Percentiles rank a stretch among this genome's conserved stretches.
Evolutionary conservation across 805 yeast species (phyloP).

Genomic region (Cyberlindnera saturnus): DNA sequence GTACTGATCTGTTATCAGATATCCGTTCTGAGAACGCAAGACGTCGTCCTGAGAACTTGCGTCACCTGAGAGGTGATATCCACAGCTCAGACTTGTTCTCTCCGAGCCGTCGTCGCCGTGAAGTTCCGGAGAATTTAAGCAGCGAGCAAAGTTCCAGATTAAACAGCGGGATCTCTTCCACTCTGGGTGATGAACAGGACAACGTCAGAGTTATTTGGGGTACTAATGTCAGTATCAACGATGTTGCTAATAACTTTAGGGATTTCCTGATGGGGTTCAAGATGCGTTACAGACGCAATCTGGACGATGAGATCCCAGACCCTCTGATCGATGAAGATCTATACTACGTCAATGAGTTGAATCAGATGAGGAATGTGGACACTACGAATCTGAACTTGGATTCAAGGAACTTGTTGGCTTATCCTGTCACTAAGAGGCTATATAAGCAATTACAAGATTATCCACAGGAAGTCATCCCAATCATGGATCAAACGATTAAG

Average conservation of each 20-base stretch:
- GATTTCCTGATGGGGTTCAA: conserved; percentile 82
- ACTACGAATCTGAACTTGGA: conserved; percentile 81
- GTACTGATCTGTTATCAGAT: conserved; percentile 31
- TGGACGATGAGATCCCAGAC: conserved; percentile 32
- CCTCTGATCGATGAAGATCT: conserved; percentile 62
- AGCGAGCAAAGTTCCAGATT: conserved; percentile 19
- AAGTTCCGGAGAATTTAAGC: conserved; percentile 39
- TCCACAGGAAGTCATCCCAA: conserved; percentile 95
- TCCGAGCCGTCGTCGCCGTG: conserved; percentile 52
- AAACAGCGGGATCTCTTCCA: conserved; percentile 13
- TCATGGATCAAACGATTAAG: conserved; percentile 94
- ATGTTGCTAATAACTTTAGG: conserved; percentile 73
- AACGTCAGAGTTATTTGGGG: conserved; percentile 97
- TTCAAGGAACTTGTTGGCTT: conserved; percentile 70
- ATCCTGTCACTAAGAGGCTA: conserved; percentile 67
- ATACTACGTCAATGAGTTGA: conserved; percentile 67
- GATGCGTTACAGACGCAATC: conserved; percentile 57
- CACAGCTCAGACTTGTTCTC: conserved; percentile 69
- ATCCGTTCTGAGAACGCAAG: conserved; percentile 37
- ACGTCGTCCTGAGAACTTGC: conserved; percentile 40
- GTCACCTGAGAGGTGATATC: conserved; percentile 70
- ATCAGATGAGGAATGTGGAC: conserved; percentile 71
- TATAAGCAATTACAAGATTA: conserved; percentile 84
- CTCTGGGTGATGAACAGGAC: conserved; percentile 41
- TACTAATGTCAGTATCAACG: conserved; percentile 90